A percentile compares a stretch with the other conserved stretches of the same genome.
Conservation (phyloP, 176 grass and related monocot species). For the Oryza australiensis region DNA sequence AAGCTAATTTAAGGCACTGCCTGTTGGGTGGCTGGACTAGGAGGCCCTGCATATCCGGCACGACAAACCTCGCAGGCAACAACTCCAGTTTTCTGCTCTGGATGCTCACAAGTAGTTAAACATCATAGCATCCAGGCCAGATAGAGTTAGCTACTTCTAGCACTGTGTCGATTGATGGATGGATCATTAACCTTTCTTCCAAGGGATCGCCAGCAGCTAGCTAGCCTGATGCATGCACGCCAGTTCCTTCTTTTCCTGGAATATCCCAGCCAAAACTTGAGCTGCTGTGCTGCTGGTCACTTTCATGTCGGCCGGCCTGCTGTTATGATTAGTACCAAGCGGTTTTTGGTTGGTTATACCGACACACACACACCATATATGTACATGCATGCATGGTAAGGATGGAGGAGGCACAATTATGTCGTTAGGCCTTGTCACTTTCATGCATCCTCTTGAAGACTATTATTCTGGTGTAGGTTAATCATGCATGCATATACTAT, state of each 20-base stretch:
- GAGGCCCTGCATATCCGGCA: conserved; percentile 10
- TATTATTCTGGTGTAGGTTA: neutral
- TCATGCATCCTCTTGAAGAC: neutral
- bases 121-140: neutral
- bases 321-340: neutral
- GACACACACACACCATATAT: neutral
- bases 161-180: neutral
- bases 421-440: neutral
- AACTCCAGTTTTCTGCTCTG: neutral
- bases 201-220: neutral
- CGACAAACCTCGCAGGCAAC: conserved; percentile 15
- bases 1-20: conserved; percentile 17
- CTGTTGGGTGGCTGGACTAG: neutral
- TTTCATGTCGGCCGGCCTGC: conserved; percentile 10
- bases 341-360: neutral
- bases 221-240: neutral
- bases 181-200: neutral
- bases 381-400: neutral
- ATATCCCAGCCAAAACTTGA: neutral
- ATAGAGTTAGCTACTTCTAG: neutral
- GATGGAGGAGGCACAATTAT: neutral
- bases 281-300: neutral
- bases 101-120: neutral
- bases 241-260: conserved; percentile 14
- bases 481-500: neutral